Evolutionary conservation across 1,139 yeast genomes (phyloP).

Genomic region (Groenewaldozyma auringiensis): DNA sequence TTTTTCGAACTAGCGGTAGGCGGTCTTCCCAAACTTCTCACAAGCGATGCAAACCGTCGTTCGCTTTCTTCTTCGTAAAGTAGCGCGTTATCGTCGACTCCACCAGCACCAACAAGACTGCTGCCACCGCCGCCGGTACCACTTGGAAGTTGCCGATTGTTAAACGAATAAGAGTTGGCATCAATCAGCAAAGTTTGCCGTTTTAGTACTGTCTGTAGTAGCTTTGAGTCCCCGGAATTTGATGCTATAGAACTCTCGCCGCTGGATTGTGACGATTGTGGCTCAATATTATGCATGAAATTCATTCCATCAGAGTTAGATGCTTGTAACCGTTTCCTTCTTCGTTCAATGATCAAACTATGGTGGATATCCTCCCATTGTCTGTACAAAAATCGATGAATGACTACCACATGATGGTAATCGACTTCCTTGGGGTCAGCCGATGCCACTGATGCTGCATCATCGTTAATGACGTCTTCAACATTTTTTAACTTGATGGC

Average conservation of each 20-base stretch:
- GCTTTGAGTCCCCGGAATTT: background rate
- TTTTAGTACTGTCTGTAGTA: background rate
- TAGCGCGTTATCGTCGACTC: background rate
- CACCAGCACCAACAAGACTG: background rate
- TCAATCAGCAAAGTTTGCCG: too few species aligned
- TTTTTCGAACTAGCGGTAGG: constrained; percentile 3
- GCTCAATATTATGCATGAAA: background rate
- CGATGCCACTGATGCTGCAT: constrained; percentile 13
- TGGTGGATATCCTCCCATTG: constrained; percentile 46
- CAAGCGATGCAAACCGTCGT: constrained; percentile 18
- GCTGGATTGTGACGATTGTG: background rate
- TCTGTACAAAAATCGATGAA: constrained; percentile 60
- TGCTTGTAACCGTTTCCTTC: background rate
- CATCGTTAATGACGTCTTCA: constrained; percentile 31
- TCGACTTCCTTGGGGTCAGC: constrained; percentile 12
- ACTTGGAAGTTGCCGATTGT: background rate
- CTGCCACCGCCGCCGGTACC: background rate
- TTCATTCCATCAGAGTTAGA: background rate
- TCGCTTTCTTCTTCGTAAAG: constrained; percentile 16
- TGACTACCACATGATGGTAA: constrained; percentile 16
- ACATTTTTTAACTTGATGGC: background rate
- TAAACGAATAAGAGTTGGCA: background rate
- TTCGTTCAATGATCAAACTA: constrained; percentile 22
- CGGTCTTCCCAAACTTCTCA: constrained; percentile 24
- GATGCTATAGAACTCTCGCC: background rate